Conservation (phyloP, 2,329 filamentous ascomycete species). For the Nothomitra cinnamomea region DNA sequence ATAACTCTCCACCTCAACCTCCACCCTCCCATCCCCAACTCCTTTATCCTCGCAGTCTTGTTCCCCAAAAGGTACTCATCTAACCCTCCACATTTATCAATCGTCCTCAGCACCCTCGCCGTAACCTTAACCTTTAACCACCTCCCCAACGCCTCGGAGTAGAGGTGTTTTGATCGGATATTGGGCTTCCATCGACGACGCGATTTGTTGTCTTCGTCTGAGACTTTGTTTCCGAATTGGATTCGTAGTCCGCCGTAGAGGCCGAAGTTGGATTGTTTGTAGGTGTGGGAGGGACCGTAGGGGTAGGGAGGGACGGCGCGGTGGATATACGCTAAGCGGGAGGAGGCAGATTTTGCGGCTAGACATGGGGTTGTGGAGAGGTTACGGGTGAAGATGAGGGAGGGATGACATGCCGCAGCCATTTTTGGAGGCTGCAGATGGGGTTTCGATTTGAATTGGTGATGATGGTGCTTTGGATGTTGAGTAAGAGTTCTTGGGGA, state of each 20-base stretch:
- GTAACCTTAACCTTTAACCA: conserved; percentile 53
- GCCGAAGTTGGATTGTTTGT: conserved; percentile 65
- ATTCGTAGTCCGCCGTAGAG: conserved; percentile 56
- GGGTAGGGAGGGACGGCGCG: conserved; percentile 39
- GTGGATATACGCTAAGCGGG: conserved; percentile 2
- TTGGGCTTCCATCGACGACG: conserved; percentile 62
- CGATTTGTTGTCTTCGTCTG: conserved; percentile 51
- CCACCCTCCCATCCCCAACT: conserved; percentile 84
- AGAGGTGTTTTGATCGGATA: conserved; percentile 48
- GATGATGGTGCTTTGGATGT: background rate
- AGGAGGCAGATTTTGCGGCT: conserved; percentile 2
- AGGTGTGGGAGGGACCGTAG: conserved; percentile 49
- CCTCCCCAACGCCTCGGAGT: conserved; percentile 41
- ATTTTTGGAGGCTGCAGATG: background rate
- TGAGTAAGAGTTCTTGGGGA: no score
- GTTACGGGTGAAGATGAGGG: background rate
- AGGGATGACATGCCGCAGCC: background rate
- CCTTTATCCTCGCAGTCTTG: conserved; percentile 61
- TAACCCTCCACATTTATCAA: conserved; percentile 74
- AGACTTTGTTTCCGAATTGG: conserved; percentile 63
- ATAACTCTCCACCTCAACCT: conserved; percentile 76
- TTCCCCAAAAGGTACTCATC: conserved; percentile 81
- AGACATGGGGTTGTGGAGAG: background rate
- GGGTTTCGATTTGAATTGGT: background rate
- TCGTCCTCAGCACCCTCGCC: conserved; percentile 43